Evolutionary conservation across 352 stramenopile genomes (phyloP), one percentile per base, ranked within the genome.

Genomic region (Pythium sp.): DNA sequence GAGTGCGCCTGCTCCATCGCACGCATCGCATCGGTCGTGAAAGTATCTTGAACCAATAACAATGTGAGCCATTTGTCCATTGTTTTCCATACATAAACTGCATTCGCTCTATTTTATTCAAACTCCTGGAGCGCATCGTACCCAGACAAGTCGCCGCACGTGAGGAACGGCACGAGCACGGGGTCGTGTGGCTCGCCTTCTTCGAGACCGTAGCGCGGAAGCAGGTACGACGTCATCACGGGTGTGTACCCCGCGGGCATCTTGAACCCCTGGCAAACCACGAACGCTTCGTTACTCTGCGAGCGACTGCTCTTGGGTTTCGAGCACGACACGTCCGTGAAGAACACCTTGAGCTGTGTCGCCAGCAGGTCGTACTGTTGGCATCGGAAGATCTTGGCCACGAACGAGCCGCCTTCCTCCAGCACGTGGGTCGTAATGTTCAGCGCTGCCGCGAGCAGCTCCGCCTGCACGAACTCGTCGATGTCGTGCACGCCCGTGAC

Each of bases 401-500:
- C 96, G 76, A 99, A 99, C 20, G 89, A 93, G n/a, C 98, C 98
- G 18, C 91, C 91, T 15, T 84, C 75, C 24, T 83, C 77, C 20
- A 99, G 79, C 46, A 99, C 93, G 72, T 98, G 94, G 0, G 94
- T 98, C 11, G 96, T 98, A 65, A 99, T 99, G 76, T 98, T 98
- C 24, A 99, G 84, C n/a, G 97, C 97, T 0, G 97, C 95, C 0
- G 98, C 80, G 15, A 99, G 76, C 24, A 99, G 86, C 74, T 99
- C 95, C 6, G 93, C 92, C 77, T 99, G 95, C 43, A 99, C 84
- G 75, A 98, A 99, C 74, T 99, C 97, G 82, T 99, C 98, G 36
- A 99, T 96, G 69, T 99, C 97, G 72, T 99, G 98, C 28, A 99
- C 87, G n/a, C 98, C 97, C 3, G 97, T 99, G n/a, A 99, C 98